Base-by-base conservation (phyloP, 148 eudicot genomes). In the Heliosperma pusillum region DNA sequence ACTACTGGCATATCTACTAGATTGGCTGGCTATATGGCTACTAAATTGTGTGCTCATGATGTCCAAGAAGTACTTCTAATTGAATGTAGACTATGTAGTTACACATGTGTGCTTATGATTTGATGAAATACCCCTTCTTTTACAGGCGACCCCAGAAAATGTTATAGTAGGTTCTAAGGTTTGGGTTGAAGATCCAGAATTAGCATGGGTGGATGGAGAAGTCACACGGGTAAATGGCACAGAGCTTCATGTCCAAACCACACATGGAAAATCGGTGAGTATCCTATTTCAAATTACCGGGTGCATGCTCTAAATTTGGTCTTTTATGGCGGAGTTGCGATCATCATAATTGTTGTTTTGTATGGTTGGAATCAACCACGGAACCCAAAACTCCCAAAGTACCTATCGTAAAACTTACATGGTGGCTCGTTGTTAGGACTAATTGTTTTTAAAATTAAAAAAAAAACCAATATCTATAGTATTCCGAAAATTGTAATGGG, bases 181-280 rank as follows among this genome's bases (percentile, higher is more conserved):
- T 8, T 95, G 99, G 99, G 89, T 87, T 45, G 99, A 95, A 81
- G 99, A 95, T 87, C 88, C 93, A 57, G 83, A 17, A 60, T 76
- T 89, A 82, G 99, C 99, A 74, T 95, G 97, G 99, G 68, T 89
- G 80, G 99, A 92, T 78, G 99, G 99, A 80, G 91, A 89, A 82
- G 97, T 95, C 77, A 75, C 79, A 71, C 80, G 79, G 60, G 85
- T 92, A 44, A 87, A 82, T 79, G 94, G 99, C 66, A 86, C 88
- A 74, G 89, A 90, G 82, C 83, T 95, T 85, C 93, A 88, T 82
- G 90, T 95, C 67, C 80, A 77, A 64, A 85, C 88, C 29, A 82
- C 89, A 74, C 80, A 82, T 76, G 96, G 97, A 72, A 95, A 88
- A 85, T 79, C 80, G 74, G 99, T 94, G 78, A 87, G 89, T 84